A percentile compares a stretch with the other conserved stretches of the same genome.
Evolutionary conservation across 164 flowering plant genomes (phyloP).

Genomic region (Warburgia ugandensis): DNA sequence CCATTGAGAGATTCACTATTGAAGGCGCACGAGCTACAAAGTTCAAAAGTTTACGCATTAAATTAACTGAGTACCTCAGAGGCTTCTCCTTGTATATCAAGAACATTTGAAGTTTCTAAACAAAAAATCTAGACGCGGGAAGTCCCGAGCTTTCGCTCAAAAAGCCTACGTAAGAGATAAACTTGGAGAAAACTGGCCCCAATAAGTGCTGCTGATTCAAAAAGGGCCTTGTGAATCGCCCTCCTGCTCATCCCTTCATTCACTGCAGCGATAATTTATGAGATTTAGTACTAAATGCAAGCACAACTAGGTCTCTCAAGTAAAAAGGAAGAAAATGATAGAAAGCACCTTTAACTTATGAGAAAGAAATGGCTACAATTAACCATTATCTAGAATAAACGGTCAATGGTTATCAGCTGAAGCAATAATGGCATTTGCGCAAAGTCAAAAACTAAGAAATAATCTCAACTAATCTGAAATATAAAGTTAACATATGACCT

Average conservation of each 20-base stretch:
- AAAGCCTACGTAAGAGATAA: constrained; percentile 74
- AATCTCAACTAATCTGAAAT: no score
- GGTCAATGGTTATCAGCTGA: background rate
- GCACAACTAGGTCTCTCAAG: background rate
- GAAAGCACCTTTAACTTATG: background rate
- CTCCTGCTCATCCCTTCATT: constrained; percentile 85
- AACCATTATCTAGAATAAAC: background rate
- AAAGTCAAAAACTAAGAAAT: no score
- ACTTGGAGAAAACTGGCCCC: constrained; percentile 86
- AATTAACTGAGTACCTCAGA: no score
- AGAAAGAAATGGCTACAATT: background rate
- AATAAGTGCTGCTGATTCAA: constrained; percentile 73
- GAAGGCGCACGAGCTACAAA: no score
- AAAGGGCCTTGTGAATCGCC: constrained; percentile 75
- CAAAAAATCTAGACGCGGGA: constrained; percentile 51
- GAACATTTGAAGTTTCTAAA: no score
- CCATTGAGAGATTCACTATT: no score
- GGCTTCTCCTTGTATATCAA: no score
- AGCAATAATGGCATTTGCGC: background rate
- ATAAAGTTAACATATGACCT: no score
- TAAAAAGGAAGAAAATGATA: background rate
- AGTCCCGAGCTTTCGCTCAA: constrained; percentile 73
- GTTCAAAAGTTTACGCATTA: no score
- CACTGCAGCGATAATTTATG: constrained; percentile 38
- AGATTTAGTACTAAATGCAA: background rate